Evolutionary conservation across 225 moss, liverwort and hornwort genomes (phyloP), one percentile per base, ranked within the genome.

Genomic region (Thuidium tamariscinum): DNA sequence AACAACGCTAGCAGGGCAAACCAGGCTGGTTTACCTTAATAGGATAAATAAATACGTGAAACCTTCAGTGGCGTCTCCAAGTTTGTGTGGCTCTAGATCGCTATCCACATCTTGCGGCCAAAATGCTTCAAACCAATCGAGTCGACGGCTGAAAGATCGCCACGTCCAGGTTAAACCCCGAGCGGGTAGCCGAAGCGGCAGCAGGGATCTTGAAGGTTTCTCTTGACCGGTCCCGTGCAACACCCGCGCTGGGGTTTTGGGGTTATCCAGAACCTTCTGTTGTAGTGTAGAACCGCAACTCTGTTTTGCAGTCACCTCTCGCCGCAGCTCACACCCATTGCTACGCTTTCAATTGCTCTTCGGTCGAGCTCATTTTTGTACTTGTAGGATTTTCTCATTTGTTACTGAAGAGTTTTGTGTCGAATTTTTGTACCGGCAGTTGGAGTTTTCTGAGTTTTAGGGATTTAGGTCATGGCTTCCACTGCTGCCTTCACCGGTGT

Each of bases 201-300:
- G 26, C 41, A 8, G 21, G 74, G 36, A 20, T 11, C 49, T 12
- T 72, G 81, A 81, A 77, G 2, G 46, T 13, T 15, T 21, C 39
- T 44, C 13, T 44, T 11, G 27, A 88, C 71, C 46, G 87, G 86
- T 76, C 64, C 86, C 81, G 49, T 60, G 86, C 22, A 51, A 20
- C 64, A 82, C 90, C 88, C 90, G 83, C 25, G 78, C 79, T 76
- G 85, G 89, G 92, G 90, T 90, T 92, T 74, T 8, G 87, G 92
- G 90, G 89, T 92, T 92, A 90, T 92, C 90, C 55, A 1, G 23
- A 90, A 79, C 66, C 55, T 41, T 32, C 82, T 51, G 87, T 61
- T 49, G 8, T 51, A 39, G 17, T 51, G 4, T 7, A 21, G 13
- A 36, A 61, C 13, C 13, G 3, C 59, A 22, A 5, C 30, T 9